A percentile compares a stretch with the other conserved stretches of the same genome.
These are phyloP conservation scores for Fagus crenata DNA, from an alignment of 306 rosid genomes.

Conservation along the genomic window DNA sequence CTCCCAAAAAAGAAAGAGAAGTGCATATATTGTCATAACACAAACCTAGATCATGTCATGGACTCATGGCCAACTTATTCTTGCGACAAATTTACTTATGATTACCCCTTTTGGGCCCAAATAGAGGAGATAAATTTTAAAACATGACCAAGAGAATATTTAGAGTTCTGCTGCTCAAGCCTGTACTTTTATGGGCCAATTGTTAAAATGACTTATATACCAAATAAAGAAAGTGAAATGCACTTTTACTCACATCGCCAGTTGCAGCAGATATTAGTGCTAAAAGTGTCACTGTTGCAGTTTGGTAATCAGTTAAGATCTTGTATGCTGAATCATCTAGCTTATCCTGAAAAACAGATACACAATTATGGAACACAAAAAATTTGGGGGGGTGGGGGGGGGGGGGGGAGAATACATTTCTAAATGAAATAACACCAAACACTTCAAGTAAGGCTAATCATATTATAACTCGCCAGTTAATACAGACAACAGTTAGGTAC, in stretches of 20 bases:
- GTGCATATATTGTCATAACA: neutral
- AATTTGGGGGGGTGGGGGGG: slow-evolving; percentile 1
- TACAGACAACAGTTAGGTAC: neutral
- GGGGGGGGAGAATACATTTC: neutral
- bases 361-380: neutral
- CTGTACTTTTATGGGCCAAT: slow-evolving; percentile 4
- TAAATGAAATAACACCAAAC: neutral
- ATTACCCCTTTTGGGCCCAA: too few relatives aligned
- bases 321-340: slow-evolving; percentile 68
- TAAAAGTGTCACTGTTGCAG: slow-evolving; percentile 78
- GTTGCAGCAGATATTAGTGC: slow-evolving; percentile 76
- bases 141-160: neutral
- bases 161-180: neutral
- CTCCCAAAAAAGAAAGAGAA: neutral
- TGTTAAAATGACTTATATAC: neutral
- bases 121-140: neutral
- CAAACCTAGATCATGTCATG: too few relatives aligned
- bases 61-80: too few relatives aligned
- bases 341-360: slow-evolving; percentile 66
- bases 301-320: slow-evolving; percentile 77
- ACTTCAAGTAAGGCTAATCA: neutral
- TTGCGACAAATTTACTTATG: too few relatives aligned
- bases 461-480: neutral
- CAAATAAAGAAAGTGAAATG: slow-evolving; percentile 20
- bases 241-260: slow-evolving; percentile 68